Percentiles rank a stretch among this genome's conserved stretches.
Evolutionary conservation across 2,329 filamentous ascomycete genomes (phyloP).

Genomic region (Cytospora paraplurivora): DNA sequence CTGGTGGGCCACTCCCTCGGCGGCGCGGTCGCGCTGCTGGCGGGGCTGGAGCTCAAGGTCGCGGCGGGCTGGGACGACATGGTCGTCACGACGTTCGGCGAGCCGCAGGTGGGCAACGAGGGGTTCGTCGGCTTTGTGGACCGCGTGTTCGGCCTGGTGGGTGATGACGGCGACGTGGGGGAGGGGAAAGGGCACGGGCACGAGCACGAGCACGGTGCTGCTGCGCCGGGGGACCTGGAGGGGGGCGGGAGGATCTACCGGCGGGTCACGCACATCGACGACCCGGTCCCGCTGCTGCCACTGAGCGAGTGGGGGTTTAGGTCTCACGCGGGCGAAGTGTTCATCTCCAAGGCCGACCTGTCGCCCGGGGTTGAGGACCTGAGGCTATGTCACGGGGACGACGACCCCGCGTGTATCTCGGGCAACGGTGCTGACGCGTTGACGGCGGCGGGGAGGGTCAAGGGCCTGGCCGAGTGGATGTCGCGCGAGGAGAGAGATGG

Average conservation of each 20-base stretch:
- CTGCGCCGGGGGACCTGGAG: constrained; percentile 23
- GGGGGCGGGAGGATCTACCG: constrained; percentile 57
- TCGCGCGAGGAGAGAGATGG: not conserved
- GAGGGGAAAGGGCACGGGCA: no score
- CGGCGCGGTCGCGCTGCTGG: constrained; percentile 86
- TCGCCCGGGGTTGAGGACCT: constrained; percentile 71
- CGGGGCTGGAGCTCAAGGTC: constrained; percentile 74
- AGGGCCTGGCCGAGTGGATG: constrained; percentile 25
- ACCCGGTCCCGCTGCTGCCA: constrained; percentile 87
- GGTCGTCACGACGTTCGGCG: constrained; percentile 88
- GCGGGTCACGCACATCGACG: constrained; percentile 81
- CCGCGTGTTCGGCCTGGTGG: constrained; percentile 49
- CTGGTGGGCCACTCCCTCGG: constrained; percentile 91
- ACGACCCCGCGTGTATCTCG: constrained; percentile 72
- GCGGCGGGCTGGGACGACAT: constrained; percentile 73
- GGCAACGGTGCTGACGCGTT: constrained; percentile 48
- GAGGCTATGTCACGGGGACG: constrained; percentile 69
- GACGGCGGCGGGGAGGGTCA: constrained; percentile 28
- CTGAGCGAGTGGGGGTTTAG: constrained; percentile 85
- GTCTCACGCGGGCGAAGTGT: constrained; percentile 85
- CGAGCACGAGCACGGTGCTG: no score
- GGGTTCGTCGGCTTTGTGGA: constrained; percentile 60
- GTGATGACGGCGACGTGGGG: constrained; percentile 33
- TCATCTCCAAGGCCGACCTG: constrained; percentile 72
- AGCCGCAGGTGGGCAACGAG: constrained; percentile 69